Percentiles rank a stretch among this genome's conserved stretches.
Conservation (phyloP, 805 yeast genomes). For the Ogataea populi-albae region DNA sequence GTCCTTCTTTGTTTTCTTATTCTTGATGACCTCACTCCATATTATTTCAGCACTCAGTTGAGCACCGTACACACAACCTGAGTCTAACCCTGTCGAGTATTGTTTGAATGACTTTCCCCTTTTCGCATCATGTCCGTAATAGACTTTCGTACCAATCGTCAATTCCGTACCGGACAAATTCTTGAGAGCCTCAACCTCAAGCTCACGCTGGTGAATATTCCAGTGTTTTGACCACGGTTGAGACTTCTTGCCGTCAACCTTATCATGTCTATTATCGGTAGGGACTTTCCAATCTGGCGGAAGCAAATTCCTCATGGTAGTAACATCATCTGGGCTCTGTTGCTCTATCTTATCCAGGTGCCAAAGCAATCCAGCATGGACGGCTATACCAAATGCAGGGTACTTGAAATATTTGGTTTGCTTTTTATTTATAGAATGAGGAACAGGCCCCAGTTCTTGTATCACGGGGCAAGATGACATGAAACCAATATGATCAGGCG, state of each 20-base stretch:
- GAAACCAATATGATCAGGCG: slow-evolving; percentile 59
- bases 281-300: slow-evolving; percentile 61
- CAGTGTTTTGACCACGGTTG: slow-evolving; percentile 34
- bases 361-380: slow-evolving; percentile 83
- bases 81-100: slow-evolving; percentile 77
- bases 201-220: slow-evolving; percentile 24
- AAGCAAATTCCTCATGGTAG: slow-evolving; percentile 67
- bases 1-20: slow-evolving; percentile 5
- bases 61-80: slow-evolving; percentile 78
- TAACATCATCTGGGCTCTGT: slow-evolving; percentile 59
- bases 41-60: slow-evolving; percentile 61
- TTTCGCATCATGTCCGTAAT: slow-evolving; percentile 88
- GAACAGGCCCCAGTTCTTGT: slow-evolving; percentile 57
- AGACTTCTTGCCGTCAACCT: slow-evolving; percentile 28
- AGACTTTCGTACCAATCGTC: slow-evolving; percentile 42
- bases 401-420: slow-evolving; percentile 21
- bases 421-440: slow-evolving; percentile 35
- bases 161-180: slow-evolving; percentile 10
- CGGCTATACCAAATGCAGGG: slow-evolving; percentile 52
- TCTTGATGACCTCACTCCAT: slow-evolving; percentile 32
- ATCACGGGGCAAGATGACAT: slow-evolving; percentile 65
- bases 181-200: slow-evolving; percentile 7
- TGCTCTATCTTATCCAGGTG: slow-evolving; percentile 46
- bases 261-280: slow-evolving; percentile 41
- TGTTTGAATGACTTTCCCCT: slow-evolving; percentile 64